Evolutionary conservation across 1,139 yeast species (phyloP), one percentile per base, ranked within the genome.

Genomic region (Saccharomyces pastorianus): DNA sequence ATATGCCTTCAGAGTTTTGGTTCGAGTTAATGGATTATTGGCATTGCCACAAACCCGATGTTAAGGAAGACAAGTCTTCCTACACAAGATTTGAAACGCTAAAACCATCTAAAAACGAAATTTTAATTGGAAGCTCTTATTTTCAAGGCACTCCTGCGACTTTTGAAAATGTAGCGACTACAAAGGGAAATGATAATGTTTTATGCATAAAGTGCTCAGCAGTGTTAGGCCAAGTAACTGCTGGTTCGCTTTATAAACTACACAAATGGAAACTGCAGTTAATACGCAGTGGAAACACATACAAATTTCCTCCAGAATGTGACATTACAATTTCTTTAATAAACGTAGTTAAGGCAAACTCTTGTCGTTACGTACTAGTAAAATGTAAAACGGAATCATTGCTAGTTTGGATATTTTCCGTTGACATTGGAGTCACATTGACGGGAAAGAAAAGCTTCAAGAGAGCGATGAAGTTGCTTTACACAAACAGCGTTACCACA

Each of bases 1-100:
- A 88, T 48, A 79, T 91, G 84, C 99, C 99, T 0, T 86, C 96
- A 1, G 97, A 90, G 63, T 76, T 83, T 53, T 93, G 99, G 99
- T 82, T 87, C 13, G 99, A 93, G 66, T 75, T 93, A 80, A 87
- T 93, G 96, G 98, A 93, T 58, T 87, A 86, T 60, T 93, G 99
- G 99, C 98, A 93, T 68, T 93, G 99, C 66, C 98, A 93, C 67
- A 90, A 90, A 66, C 98, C 99, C 0, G 74, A 75, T 25, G 68
- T 72, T 42, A 61, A 14, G 52, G 38, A 51, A 51, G 28, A 53
- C 51, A 23, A 47, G 23, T 27, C 49, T 46, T 17, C 20, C 20
- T 49, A 51, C 1, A 42, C 47, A n/a, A 58, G 55, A 13, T 61
- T 59, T 25, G 59, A 55, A 17, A 50, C 58, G 9, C 51, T 66